phyloP scores from a whole-genome alignment of 495 filamentous ascomycete genomes.

The Friedmanniomyces simplex region DNA sequence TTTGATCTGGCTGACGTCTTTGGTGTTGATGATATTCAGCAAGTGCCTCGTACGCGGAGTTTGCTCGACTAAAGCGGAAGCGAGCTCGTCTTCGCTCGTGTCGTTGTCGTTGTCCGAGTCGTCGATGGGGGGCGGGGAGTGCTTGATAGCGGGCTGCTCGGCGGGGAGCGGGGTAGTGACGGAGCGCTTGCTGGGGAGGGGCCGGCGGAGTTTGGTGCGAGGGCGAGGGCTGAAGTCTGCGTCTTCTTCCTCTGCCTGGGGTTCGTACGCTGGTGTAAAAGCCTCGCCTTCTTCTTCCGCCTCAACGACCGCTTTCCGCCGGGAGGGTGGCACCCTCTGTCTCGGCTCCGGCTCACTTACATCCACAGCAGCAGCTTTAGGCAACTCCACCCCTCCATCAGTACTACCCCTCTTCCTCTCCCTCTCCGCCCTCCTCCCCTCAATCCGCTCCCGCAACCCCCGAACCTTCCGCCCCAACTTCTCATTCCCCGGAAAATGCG shows the following conservation, averaged over 20 bases:
- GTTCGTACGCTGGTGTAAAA: no score
- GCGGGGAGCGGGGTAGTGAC: conserved; percentile 14
- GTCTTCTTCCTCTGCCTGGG: conserved; percentile 16
- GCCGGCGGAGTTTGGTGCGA: conserved; percentile 32
- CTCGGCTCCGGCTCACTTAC: background rate
- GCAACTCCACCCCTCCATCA: background rate
- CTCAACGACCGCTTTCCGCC: conserved; percentile 15
- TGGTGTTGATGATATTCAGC: conserved; percentile 76
- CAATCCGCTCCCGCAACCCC: conserved; percentile 51
- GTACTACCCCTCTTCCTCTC: conserved; percentile 15
- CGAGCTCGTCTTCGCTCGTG: conserved; percentile 14
- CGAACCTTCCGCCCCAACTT: conserved; percentile 74
- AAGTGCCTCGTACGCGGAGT: conserved; percentile 63
- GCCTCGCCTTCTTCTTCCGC: conserved; percentile 29
- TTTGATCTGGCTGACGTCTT: conserved; percentile 57
- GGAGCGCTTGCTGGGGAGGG: conserved; percentile 23
- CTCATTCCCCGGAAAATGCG: conserved; percentile 76
- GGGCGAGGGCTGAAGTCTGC: conserved; percentile 34
- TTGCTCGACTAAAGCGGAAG: conserved; percentile 22
- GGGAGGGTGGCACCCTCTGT: background rate
- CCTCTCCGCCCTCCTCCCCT: conserved; percentile 33
- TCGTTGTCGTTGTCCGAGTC: background rate
- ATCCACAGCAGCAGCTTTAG: background rate
- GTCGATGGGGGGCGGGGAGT: background rate
- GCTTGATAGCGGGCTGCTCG: conserved; percentile 17